phyloP scores from a whole-genome alignment of 2,329 filamentous ascomycete genomes.

The Microcera coccophila region DNA sequence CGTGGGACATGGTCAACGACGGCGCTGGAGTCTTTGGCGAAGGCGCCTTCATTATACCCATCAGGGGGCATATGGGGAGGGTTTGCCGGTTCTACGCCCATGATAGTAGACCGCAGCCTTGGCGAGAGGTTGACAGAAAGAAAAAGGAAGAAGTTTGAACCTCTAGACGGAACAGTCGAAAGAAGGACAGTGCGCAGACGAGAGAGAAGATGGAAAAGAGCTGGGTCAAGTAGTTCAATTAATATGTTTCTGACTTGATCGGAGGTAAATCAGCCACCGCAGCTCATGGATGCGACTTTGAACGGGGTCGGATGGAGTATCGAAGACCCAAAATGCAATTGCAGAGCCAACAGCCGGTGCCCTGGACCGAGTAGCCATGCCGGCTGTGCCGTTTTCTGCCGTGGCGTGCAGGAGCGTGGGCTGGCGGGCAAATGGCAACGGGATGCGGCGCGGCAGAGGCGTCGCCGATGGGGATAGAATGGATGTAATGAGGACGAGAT shows the following conservation, averaged over 20 bases:
- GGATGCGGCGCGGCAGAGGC: not conserved
- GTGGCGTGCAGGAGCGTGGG: not conserved
- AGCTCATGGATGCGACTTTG: not conserved
- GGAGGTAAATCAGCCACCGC: not conserved
- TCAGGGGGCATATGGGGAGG: not conserved
- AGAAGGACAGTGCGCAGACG: not conserved
- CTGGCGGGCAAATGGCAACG: too few relatives aligned
- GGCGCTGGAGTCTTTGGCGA: conserved; percentile 1
- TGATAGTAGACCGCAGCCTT: not conserved
- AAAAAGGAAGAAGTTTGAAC: not conserved
- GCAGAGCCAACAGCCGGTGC: not conserved
- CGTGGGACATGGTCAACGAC: not conserved
- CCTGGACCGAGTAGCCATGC: too few relatives aligned
- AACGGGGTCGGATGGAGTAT: not conserved
- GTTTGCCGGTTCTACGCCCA: not conserved
- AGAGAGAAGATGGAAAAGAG: not conserved
- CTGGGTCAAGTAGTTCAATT: not conserved
- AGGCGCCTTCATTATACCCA: conserved; percentile 1
- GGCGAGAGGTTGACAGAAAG: not conserved
- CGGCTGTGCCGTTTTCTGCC: conserved; percentile 1
- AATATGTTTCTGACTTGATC: not conserved
- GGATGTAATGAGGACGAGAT: too few relatives aligned
- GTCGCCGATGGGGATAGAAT: not conserved
- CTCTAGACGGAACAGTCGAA: not conserved
- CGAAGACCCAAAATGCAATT: not conserved